phyloP scores from a whole-genome alignment of 495 filamentous ascomycete genomes.

The Filosporella fistucella region DNA sequence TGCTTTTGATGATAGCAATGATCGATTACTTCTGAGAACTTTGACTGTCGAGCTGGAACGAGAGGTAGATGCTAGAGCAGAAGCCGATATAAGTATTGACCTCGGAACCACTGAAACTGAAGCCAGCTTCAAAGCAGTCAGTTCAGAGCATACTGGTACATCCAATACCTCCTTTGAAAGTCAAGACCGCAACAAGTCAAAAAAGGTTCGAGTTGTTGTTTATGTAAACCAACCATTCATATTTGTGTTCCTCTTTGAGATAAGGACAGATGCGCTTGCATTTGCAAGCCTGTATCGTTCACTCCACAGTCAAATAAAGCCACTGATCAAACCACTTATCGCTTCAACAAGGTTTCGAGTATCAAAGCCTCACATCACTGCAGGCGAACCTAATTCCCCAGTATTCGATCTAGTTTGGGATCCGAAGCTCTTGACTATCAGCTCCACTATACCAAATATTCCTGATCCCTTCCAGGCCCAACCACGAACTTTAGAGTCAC shows the following conservation, averaged over 20 bases:
- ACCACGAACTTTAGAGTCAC: not conserved
- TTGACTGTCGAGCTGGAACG: conserved; percentile 45
- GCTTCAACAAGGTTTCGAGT: conserved; percentile 56
- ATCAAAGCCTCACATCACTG: conserved; percentile 33
- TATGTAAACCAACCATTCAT: conserved; percentile 79
- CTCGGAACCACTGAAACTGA: conserved; percentile 32
- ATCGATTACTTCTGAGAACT: conserved; percentile 39
- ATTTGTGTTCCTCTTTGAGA: conserved; percentile 83
- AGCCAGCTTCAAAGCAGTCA: conserved; percentile 11
- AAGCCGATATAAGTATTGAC: conserved; percentile 36
- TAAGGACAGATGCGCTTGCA: conserved; percentile 59
- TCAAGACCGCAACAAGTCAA: conserved; percentile 45
- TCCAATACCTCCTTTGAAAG: conserved; percentile 30
- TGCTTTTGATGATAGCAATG: conserved; percentile 30
- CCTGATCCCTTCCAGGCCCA: conserved; percentile 49
- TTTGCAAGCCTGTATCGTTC: conserved; percentile 70
- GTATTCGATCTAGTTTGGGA: conserved; percentile 90
- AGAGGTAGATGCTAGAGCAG: conserved; percentile 25
- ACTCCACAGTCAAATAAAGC: conserved; percentile 75
- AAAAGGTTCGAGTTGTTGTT: conserved; percentile 67
- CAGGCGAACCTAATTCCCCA: conserved; percentile 26
- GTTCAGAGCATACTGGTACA: conserved; percentile 18
- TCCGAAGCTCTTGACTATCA: conserved; percentile 66
- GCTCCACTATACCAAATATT: conserved; percentile 87
- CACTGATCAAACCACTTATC: conserved; percentile 68